Evolutionary conservation across 345 rosid species (phyloP).

Genomic region (Gossypium longicalyx): DNA sequence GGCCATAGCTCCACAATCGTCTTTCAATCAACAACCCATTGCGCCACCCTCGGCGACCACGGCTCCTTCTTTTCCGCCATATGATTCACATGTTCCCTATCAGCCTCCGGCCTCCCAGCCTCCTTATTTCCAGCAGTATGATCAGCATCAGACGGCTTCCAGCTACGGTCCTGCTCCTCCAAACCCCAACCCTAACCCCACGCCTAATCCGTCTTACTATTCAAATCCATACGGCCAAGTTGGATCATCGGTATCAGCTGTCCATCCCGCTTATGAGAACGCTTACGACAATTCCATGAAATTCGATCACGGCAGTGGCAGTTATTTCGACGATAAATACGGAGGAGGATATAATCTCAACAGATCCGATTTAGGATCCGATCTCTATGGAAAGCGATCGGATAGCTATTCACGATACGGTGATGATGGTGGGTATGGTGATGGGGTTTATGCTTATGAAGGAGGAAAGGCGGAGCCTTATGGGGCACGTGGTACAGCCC

Average conservation of each 20-base stretch:
- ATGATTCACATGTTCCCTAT: constrained; percentile 58
- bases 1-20: constrained; percentile 23
- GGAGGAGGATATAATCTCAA: constrained; percentile 43
- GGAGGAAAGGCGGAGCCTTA: constrained; percentile 89
- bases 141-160: constrained; percentile 54
- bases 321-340: constrained; percentile 42
- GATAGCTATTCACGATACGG: constrained; percentile 43
- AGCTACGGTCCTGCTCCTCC: constrained; percentile 41
- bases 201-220: constrained; percentile 38
- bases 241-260: constrained; percentile 45
- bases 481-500: constrained; percentile 89
- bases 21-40: constrained; percentile 29
- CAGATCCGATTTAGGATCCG: constrained; percentile 56
- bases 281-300: constrained; percentile 50
- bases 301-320: constrained; percentile 40
- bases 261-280: constrained; percentile 38
- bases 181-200: constrained; percentile 26
- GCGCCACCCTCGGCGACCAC: constrained; percentile 30
- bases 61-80: constrained; percentile 49
- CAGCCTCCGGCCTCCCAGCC: constrained; percentile 46
- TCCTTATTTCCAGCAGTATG: constrained; percentile 50
- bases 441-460: constrained; percentile 79
- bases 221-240: constrained; percentile 33
- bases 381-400: constrained; percentile 54
- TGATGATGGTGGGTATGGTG: constrained; percentile 67